Conservation (phyloP, 2,329 filamentous ascomycete species). For the Arthrobotrys pseudoclavata region DNA sequence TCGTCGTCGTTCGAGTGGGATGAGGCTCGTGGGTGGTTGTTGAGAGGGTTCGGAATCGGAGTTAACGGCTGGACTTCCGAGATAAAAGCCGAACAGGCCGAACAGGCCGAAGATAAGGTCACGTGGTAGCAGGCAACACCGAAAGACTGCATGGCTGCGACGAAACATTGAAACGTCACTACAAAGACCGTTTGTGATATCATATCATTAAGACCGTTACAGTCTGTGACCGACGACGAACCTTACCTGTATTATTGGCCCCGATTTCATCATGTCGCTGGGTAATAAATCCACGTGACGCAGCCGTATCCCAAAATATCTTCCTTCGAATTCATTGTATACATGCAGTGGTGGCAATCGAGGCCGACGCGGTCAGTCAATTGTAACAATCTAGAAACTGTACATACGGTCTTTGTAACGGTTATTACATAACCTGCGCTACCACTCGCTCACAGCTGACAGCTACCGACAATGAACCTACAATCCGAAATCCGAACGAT, state of each 20-base stretch:
- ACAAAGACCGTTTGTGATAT: not conserved
- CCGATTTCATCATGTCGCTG: not conserved
- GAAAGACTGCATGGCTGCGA: not conserved
- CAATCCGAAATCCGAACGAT: not conserved
- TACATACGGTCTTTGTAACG: not conserved
- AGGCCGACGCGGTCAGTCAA: not conserved
- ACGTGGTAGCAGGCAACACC: not conserved
- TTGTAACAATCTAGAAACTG: not conserved
- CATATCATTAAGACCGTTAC: not conserved
- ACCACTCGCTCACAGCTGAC: not conserved
- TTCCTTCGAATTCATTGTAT: not conserved
- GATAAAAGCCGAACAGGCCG: constrained; percentile 15
- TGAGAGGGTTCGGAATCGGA: constrained; percentile 37
- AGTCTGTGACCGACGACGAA: not conserved
- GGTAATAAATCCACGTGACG: not conserved
- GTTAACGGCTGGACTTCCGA: not conserved
- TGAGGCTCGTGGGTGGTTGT: constrained; percentile 38
- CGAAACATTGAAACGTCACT: not conserved
- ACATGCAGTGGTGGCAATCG: not conserved
- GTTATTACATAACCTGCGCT: not conserved
- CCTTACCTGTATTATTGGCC: not conserved
- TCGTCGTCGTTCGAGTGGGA: constrained; percentile 19
- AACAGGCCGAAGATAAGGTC: constrained; percentile 1
- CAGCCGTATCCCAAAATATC: not conserved
- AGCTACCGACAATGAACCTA: not conserved